Conservation (phyloP, 2,329 filamentous ascomycete genomes). For the Aspergillus sp. region DNA sequence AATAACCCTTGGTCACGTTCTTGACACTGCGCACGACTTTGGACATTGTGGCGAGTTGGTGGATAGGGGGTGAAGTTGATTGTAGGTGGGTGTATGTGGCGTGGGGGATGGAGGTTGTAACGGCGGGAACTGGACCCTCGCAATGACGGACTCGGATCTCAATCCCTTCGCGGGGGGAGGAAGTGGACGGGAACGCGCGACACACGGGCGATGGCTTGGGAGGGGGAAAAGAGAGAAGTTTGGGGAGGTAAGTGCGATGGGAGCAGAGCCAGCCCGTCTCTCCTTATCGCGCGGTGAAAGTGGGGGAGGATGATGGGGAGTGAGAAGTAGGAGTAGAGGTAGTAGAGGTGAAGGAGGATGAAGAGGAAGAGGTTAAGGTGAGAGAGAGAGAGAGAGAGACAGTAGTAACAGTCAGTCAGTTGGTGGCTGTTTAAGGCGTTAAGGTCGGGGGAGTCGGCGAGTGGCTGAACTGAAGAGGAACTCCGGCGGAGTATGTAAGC, state of each 20-base stretch:
- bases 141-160: not conserved
- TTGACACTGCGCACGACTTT: conserved; percentile 97
- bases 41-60: conserved; percentile 65
- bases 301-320: not conserved
- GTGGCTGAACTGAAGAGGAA: not conserved
- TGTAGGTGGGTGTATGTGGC: no score
- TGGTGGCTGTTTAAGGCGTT: not conserved
- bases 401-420: not conserved
- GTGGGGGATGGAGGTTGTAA: conserved; percentile 1
- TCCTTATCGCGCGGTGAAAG: conserved; percentile 16
- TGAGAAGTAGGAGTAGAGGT: not conserved
- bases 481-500: no score
- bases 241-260: conserved; percentile 6
- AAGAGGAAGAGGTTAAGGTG: not conserved
- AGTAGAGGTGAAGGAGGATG: not conserved
- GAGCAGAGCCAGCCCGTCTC: conserved; percentile 14
- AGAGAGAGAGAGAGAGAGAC: not conserved
- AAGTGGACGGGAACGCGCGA: not conserved
- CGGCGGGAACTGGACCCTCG: not conserved
- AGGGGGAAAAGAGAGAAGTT: not conserved
- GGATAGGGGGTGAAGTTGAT: not conserved
- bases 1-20: conserved; percentile 99
- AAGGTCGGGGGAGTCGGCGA: no score
- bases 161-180: not conserved
- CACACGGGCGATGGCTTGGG: not conserved